Evolutionary conservation across 1,139 yeast species (phyloP).

Genomic region (Geotrichum cucujoidarum): DNA sequence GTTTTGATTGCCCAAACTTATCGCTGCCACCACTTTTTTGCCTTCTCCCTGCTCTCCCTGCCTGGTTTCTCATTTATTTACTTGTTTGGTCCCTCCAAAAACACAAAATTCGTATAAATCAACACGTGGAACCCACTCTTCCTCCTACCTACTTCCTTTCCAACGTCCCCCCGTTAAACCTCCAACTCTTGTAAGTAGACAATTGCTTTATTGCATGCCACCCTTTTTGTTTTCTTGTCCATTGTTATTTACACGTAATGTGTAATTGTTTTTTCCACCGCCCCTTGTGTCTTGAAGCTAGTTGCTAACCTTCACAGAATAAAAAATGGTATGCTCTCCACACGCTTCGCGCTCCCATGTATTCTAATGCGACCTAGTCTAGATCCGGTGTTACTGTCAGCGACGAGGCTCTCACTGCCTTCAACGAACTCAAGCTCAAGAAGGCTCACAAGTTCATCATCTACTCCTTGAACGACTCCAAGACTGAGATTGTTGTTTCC

Average conservation of each 20-base stretch:
- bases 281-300: too few species aligned
- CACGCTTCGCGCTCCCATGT: background rate
- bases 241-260: too few species aligned
- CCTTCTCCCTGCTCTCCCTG: too few species aligned
- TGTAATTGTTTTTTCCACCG: too few species aligned
- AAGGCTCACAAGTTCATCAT: slow-evolving; percentile 77
- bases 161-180: background rate
- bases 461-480: slow-evolving; percentile 71
- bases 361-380: slow-evolving; percentile 6
- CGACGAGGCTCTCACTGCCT: slow-evolving; percentile 88
- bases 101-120: background rate
- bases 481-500: slow-evolving; percentile 87
- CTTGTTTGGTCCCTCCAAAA: too few species aligned
- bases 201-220: background rate
- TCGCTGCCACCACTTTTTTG: too few species aligned
- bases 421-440: slow-evolving; percentile 93
- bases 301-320: background rate
- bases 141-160: background rate
- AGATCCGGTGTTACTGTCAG: slow-evolving; percentile 67
- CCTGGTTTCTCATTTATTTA: too few species aligned
- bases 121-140: background rate
- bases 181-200: background rate
- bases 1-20: too few species aligned
- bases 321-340: background rate
- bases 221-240: background rate